Conservation (phyloP, 2,329 filamentous ascomycete species). For the Parascedosporium putredinis region DNA sequence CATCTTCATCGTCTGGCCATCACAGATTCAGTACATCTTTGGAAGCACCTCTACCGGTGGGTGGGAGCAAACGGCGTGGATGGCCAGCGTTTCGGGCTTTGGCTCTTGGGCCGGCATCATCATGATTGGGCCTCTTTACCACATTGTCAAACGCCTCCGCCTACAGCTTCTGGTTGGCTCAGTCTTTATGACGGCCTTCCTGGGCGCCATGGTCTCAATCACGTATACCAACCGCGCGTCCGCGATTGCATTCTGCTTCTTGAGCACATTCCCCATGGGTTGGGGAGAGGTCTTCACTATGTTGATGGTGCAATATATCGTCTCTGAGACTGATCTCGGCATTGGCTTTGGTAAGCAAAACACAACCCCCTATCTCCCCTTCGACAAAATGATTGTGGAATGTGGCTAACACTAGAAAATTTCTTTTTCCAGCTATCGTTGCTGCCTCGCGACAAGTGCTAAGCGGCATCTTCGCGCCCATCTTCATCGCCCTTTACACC, state of each 20-base stretch:
- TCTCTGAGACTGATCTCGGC: slow-evolving; percentile 12
- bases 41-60: slow-evolving; percentile 12
- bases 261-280: slow-evolving; percentile 12
- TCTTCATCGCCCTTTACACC: slow-evolving; percentile 12
- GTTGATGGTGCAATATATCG: slow-evolving; percentile 15
- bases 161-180: slow-evolving; percentile 12
- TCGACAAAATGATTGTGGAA: too few species aligned
- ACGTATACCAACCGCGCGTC: slow-evolving; percentile 8
- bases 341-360: slow-evolving; percentile 14
- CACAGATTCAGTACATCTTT: slow-evolving; percentile 13
- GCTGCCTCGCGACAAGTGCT: slow-evolving; percentile 11
- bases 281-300: slow-evolving; percentile 14
- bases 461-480: slow-evolving; percentile 11
- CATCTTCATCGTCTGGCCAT: slow-evolving; percentile 21
- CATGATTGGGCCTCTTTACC: slow-evolving; percentile 16
- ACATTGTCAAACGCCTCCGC: slow-evolving; percentile 15
- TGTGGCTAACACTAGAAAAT: too few species aligned
- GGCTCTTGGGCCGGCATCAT: slow-evolving; percentile 20
- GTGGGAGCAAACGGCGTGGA: slow-evolving; percentile 19
- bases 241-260: slow-evolving; percentile 13
- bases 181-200: slow-evolving; percentile 12
- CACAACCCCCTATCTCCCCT: too few species aligned
- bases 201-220: slow-evolving; percentile 13
- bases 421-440: slow-evolving; percentile 11
- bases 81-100: slow-evolving; percentile 19